Conservation (phyloP, 129 eudicot genomes). For the Arctium minus region DNA sequence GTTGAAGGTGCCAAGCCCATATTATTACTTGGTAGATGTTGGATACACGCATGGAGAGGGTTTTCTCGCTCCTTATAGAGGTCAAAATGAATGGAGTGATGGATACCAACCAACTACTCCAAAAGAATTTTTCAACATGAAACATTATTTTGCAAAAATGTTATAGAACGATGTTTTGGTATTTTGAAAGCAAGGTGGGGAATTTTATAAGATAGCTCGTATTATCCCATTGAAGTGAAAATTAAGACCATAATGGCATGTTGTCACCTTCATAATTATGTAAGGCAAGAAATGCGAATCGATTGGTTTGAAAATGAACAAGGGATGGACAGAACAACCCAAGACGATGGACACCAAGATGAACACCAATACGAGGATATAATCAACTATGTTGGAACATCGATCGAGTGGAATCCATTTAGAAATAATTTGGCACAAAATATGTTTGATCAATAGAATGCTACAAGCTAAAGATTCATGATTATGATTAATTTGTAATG, state of each 20-base stretch:
- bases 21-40: neutral
- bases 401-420: neutral
- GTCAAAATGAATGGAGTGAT: neutral
- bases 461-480: neutral
- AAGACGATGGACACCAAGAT: too few relatives aligned
- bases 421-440: neutral
- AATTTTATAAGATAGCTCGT: neutral
- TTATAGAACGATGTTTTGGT: neutral
- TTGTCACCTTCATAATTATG: too few relatives aligned
- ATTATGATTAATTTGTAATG: neutral
- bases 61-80: too few relatives aligned
- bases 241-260: neutral
- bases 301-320: too few relatives aligned
- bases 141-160: neutral
- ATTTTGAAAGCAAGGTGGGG: neutral
- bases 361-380: neutral
- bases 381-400: neutral
- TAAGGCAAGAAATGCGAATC: too few relatives aligned
- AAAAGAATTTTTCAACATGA: too few relatives aligned
- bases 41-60: neutral
- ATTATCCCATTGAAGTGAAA: neutral
- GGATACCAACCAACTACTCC: constrained; percentile 1
- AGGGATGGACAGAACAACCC: too few relatives aligned
- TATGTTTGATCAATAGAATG: neutral
- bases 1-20: neutral